Evolutionary conservation across 2,329 filamentous ascomycete genomes (phyloP).

Genomic region (Venturia pyrina): DNA sequence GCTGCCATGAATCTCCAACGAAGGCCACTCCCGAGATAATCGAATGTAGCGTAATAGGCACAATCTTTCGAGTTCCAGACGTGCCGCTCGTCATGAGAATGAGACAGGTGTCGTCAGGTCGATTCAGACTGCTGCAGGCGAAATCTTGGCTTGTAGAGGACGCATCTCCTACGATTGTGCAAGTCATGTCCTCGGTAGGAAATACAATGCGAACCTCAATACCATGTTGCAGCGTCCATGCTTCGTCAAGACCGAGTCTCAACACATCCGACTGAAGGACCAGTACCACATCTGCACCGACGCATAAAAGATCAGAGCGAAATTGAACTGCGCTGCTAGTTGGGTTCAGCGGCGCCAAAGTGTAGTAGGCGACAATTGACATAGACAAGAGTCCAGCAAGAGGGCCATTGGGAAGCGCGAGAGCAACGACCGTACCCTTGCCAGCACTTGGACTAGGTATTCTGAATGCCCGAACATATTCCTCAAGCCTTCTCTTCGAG

Average conservation of each 20-base stretch:
- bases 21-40: conserved; percentile 42
- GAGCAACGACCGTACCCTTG: conserved; percentile 37
- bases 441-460: conserved; percentile 16
- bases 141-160: neutral
- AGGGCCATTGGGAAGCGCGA: conserved; percentile 45
- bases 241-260: conserved; percentile 28
- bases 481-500: conserved; percentile 19
- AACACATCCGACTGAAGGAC: conserved; percentile 32
- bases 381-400: conserved; percentile 42
- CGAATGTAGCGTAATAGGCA: conserved; percentile 42
- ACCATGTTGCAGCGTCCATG: conserved; percentile 23
- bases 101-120: conserved; percentile 38
- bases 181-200: conserved; percentile 28
- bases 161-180: conserved; percentile 21
- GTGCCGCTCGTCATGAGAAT: conserved; percentile 50
- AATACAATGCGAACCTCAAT: conserved; percentile 33
- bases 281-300: conserved; percentile 37
- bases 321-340: conserved; percentile 41
- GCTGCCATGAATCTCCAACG: conserved; percentile 44
- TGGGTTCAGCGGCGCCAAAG: conserved; percentile 42
- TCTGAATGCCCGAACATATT: conserved; percentile 19
- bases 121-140: conserved; percentile 26
- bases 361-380: conserved; percentile 41
- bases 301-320: conserved; percentile 39
- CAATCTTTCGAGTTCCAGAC: conserved; percentile 49